Evolutionary conservation across 225 moss, liverwort and hornwort genomes (phyloP), one percentile per base, ranked within the genome.

Genomic region (Marchantia polymorpha): DNA sequence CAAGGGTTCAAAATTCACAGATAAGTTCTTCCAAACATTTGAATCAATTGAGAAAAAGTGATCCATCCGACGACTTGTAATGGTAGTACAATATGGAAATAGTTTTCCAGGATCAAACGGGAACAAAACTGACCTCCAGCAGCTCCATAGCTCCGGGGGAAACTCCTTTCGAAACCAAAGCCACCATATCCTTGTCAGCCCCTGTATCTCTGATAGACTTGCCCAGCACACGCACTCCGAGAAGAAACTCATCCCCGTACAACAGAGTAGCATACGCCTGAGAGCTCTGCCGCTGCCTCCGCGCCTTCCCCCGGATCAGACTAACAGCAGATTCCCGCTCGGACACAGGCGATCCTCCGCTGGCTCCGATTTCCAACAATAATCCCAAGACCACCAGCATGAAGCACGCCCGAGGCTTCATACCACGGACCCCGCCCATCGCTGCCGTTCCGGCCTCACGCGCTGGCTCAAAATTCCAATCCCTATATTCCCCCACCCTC

Each of bases 141-240:
- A 95, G 88, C 31, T 86, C 85, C 77, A 95, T 91, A 56, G 93
- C 93, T 7, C 70, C 74, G 3, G 77, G 67, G 8, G 99, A 81
- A 64, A 99, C 95, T 27, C 95, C 99, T 51, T 90, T 91, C 6
- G 95, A 99, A 39, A 99, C 99, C 50, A 99, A 86, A 56, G 91
- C 99, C 64, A 99, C 95, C 99, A 93, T 99, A 67, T 95, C 95
- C 85, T 92, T 95, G 11, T 84, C 82, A 26, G 84, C 83, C 65
- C 95, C 91, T 15, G 93, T 93, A 70, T 93, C 84, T 23, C 84
- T 88, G 52, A 99, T 84, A 20, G 95, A 99, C 73, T 99, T 93
- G 30, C 99, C 99, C 83, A 99, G 79, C 74, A 99, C 99, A 69
- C 99, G 90, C 49, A 95, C 95, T 73, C 99, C 99, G 4, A 99